Evolutionary conservation across 2,329 filamentous ascomycete species (phyloP), one percentile per base, ranked within the genome.

Genomic region (Colletotrichum theobromicola): DNA sequence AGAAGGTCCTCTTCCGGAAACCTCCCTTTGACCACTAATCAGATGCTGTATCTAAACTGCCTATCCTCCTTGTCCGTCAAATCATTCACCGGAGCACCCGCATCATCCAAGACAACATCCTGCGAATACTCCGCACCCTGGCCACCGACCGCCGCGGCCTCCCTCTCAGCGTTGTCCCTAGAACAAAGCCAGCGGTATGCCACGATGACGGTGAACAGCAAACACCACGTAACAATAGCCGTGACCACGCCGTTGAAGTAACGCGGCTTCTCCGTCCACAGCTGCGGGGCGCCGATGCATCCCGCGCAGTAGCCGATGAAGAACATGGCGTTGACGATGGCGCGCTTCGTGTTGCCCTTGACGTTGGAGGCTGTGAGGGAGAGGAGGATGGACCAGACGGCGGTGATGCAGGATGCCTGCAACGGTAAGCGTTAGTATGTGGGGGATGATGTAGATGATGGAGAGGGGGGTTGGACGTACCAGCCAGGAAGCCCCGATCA

Each of bases 341-440:
- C 81, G 5, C 85, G 84, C 77, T 89, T 89, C 2, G 87, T 89
- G 77, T 89, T 89, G 0, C 88, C 87, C 66, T 88, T 87, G 30
- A 88, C 83, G 69, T 89, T 89, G 4, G 87, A 88, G 1, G 87
- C 86, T 2, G 81, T 83, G 2, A 88, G 82, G 2, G 82, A 85
- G 10, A 88, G 81, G 1, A 87, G 81, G 26, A 87, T 83, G 5
- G 83, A 84, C 83, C 83, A 84, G 35, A 82, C 78, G 32, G 83
- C 81, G 10, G 85, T 85, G 72, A 87, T 87, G 67, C 84, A 85
- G 2, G 85, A 86, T 30, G 85, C 82, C 80, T 83, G n/a, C 62
- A 61, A 50, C 35, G 26, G n/a, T 21, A 58, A 12, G 18, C 55
- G 1, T 60, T 57, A 28, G 53, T 1, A 1, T 24, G 16, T 37